Base-by-base conservation (phyloP, 2,329 filamentous ascomycete species). In the Phaeophleospora eucalypticola region DNA sequence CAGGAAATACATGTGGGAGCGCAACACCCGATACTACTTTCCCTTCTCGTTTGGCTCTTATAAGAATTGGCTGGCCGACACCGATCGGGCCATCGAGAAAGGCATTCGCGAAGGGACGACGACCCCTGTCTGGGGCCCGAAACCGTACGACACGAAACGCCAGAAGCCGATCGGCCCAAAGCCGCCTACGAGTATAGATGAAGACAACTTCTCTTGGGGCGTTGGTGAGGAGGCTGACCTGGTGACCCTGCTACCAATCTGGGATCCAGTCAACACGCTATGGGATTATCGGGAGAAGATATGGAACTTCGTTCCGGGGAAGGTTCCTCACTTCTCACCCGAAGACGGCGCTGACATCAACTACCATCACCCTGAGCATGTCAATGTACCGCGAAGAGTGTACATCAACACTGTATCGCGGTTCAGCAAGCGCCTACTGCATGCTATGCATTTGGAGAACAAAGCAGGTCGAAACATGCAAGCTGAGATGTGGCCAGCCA, bases 401-500 rank as follows among this genome's bases (percentile, higher is more conserved):
- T 86, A 88, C 57, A 95, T 97, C 69, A 91, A 95, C 65, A 91
- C 90, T 0, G 84, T 89, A 0, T 86, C 86, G 1, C 82, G 91
- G 43, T 86, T 97, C 71, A 93, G 86, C 10, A 82, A 83, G 40
- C 82, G 82, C 39, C 80, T 96, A 40, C 77, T 97, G 14, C 74
- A 82, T 51, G 84, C 84, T 15, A 97, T 97, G 91, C 91, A 97
- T 72, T 80, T 82, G 45, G 89, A 95, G 72, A 95, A 90, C 21
- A 79, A 87, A 60, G 84, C 85, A 63, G 90, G 89, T 59, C 87
- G 94, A 67, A 87, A 87, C 54, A 94, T 93, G 73, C 95, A 95
- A 65, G 87, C 89, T 0, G 91, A 97, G 68, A 96, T 96, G 90
- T 96, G 89, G 89, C 88, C 90, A 0, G 84, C 85, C 1, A 93